These are phyloP conservation scores for Microcyclospora pomicola DNA, from an alignment of 2,329 filamentous ascomycete species.

Conservation along the genomic window DNA sequence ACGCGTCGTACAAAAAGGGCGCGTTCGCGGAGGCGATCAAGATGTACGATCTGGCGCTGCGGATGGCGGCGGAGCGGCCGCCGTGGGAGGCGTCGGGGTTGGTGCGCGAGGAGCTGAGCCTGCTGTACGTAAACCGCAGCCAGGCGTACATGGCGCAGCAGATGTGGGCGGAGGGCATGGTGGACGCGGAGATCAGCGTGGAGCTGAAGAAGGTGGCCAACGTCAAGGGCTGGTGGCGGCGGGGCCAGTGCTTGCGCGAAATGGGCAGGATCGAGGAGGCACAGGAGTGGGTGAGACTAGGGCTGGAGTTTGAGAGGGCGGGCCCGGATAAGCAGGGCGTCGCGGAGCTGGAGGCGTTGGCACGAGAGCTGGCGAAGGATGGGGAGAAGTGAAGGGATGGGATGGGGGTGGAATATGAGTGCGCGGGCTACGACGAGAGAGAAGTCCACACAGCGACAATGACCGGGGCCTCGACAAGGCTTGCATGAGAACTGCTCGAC, in stretches of 20 bases:
- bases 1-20: slow-evolving; percentile 66
- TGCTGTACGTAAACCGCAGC: slow-evolving; percentile 72
- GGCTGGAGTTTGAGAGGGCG: slow-evolving; percentile 46
- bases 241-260: slow-evolving; percentile 73
- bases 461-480: too few species aligned
- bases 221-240: slow-evolving; percentile 86
- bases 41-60: slow-evolving; percentile 72
- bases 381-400: too few species aligned
- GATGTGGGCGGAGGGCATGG: slow-evolving; percentile 71
- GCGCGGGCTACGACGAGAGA: too few species aligned
- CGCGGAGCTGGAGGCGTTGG: slow-evolving; percentile 19
- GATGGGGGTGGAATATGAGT: too few species aligned
- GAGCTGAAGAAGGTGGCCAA: slow-evolving; percentile 79
- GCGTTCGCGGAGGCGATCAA: slow-evolving; percentile 61
- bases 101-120: slow-evolving; percentile 70
- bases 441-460: too few species aligned
- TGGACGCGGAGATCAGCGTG: slow-evolving; percentile 77
- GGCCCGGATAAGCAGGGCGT: slow-evolving; percentile 19
- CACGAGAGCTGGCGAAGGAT: slow-evolving; percentile 14
- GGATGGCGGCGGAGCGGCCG: slow-evolving; percentile 74
- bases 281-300: slow-evolving; percentile 59
- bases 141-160: slow-evolving; percentile 77
- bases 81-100: slow-evolving; percentile 77
- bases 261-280: slow-evolving; percentile 83
- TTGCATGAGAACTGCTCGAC: too few species aligned